A percentile compares a stretch with the other conserved stretches of the same genome.
These are phyloP conservation scores for Sisymbrium irio DNA, from an alignment of 345 rosid species.

Conservation along the genomic window DNA sequence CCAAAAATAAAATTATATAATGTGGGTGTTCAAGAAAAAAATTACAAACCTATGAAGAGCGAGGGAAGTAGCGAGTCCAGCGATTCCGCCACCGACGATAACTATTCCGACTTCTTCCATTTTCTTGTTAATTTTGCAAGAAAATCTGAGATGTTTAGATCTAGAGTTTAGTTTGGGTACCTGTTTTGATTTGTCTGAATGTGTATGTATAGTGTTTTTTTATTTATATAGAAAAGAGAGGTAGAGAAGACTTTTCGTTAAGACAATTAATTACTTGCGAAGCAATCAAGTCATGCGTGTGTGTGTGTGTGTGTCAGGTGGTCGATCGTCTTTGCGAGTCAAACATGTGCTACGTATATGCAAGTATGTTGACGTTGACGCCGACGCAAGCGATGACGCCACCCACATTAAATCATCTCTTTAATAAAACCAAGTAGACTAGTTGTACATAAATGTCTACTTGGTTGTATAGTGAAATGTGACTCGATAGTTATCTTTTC, in stretches of 20 bases:
- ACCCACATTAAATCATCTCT: neutral
- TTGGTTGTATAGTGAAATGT: neutral
- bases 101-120: conserved; percentile 44
- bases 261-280: conserved; percentile 26
- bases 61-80: conserved; percentile 59
- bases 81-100: conserved; percentile 58
- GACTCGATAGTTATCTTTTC: neutral
- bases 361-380: conserved; percentile 12
- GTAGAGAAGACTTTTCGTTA: conserved; percentile 20
- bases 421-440: neutral
- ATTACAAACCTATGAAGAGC: conserved; percentile 49
- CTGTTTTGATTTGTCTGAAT: neutral
- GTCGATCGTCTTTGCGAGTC: conserved; percentile 9
- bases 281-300: conserved; percentile 15
- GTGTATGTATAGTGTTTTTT: neutral
- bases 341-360: conserved; percentile 15
- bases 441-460: neutral
- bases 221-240: conserved; percentile 1
- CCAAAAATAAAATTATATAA: neutral
- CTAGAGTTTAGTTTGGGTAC: neutral
- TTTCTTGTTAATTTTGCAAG: neutral
- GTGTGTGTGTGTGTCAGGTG: neutral
- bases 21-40: neutral
- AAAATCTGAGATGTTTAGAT: neutral
- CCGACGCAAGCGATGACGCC: conserved; percentile 27